Percentiles rank a stretch among this genome's conserved stretches.
Evolutionary conservation across 495 filamentous ascomycete genomes (phyloP).

Genomic region (Neurospora sublineolata): DNA sequence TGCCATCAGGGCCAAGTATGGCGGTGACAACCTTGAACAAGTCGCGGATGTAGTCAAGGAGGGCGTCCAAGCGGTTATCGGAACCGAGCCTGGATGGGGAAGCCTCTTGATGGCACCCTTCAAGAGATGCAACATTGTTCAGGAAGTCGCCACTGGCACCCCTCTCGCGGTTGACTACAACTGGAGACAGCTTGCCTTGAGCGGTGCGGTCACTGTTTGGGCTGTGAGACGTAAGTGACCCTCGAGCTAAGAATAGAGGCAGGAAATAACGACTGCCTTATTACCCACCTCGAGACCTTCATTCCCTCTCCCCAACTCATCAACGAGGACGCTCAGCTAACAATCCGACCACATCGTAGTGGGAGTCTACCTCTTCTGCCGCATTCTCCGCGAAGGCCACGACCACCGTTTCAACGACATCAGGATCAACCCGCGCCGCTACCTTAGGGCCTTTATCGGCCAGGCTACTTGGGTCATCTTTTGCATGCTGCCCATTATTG

Average conservation of each 20-base stretch:
- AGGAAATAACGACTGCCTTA: background rate
- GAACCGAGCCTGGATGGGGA: background rate
- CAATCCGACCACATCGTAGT: slow-evolving; percentile 26
- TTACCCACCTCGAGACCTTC: background rate
- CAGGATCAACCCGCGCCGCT: slow-evolving; percentile 38
- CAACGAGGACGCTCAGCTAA: background rate
- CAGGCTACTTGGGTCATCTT: slow-evolving; percentile 55
- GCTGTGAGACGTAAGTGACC: slow-evolving; percentile 39
- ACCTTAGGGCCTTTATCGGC: slow-evolving; percentile 43
- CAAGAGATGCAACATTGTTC: background rate
- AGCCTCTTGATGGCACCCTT: background rate
- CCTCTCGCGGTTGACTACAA: slow-evolving; percentile 41
- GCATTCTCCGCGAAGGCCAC: slow-evolving; percentile 39
- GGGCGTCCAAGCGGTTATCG: background rate
- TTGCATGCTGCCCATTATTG: slow-evolving; percentile 47
- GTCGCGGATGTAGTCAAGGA: slow-evolving; percentile 8
- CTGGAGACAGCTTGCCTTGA: slow-evolving; percentile 51
- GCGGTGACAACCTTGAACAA: slow-evolving; percentile 8
- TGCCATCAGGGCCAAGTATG: slow-evolving; percentile 31
- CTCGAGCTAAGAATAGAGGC: background rate
- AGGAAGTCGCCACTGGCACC: slow-evolving; percentile 22
- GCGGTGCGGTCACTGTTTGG: slow-evolving; percentile 45
- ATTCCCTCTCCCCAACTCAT: background rate
- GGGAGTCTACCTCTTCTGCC: slow-evolving; percentile 46
- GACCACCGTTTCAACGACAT: slow-evolving; percentile 55